Evolutionary conservation across 192 early-diverging fungal genomes (phyloP), one percentile per base, ranked within the genome.

Genomic region (Coemansia sp.): DNA sequence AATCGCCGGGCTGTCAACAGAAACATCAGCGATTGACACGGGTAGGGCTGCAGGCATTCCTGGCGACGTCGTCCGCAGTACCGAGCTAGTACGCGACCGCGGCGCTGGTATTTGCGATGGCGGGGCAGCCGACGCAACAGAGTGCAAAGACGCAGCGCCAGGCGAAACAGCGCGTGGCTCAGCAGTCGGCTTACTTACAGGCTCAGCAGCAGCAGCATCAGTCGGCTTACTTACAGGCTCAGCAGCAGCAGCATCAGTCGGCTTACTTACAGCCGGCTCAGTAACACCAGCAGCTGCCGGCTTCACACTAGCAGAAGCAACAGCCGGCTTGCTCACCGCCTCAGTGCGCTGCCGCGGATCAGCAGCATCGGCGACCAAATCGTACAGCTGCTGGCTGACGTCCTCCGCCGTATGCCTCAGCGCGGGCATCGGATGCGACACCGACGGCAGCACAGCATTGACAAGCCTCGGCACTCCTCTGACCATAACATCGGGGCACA

Each of bases 401-500:
- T 95, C 94, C 35, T 84, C 84, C 3, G 98, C 98, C 21, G 93
- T 86, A 2, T 79, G 84, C 8, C 87, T 68, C 53, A 96, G 94
- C 19, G 75, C 74, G 3, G 82, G 43, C 59, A 89, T 86, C 23
- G 88, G 80, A 66, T 98, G 95, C 14, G 95, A 89, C 4, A 98
- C 84, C 5, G 89, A 90, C 3, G 97, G 97, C 16, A 99, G 73
- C 35, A 98, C 90, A 0, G 95, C 89, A 6, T 86, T 88, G 32
- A 98, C 88, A 2, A 98, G 85, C 28, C 86, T 72, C 11, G 96
- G 93, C 32, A 93, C 90, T 63, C 89, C 93, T 11, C 89, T 87
- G 32, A 98, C 86, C 66, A 98, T 92, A 3, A 93, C 88, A 16
- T 92, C 87, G 46, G 91, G 89, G 21, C 94, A 92, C 26, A 96